phyloP scores from a whole-genome alignment of 2,329 filamentous ascomycete genomes.

The Neophaeococcomyces mojaviensis region DNA sequence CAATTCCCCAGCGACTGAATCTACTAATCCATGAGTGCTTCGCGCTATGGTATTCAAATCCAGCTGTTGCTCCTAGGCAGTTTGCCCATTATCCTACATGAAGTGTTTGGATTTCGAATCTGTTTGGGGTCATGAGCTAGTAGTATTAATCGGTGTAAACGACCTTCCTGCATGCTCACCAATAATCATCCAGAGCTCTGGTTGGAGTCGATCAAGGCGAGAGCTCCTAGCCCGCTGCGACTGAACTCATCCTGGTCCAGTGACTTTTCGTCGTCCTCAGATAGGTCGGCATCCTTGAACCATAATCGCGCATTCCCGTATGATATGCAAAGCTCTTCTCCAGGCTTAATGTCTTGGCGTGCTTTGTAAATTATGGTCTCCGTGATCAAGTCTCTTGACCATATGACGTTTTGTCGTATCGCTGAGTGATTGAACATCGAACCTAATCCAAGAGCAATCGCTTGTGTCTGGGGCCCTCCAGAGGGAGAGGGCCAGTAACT shows the following conservation, averaged over 20 bases:
- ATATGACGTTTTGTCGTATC: slow-evolving; percentile 44
- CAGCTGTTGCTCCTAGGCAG: too few species aligned
- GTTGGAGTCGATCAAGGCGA: neutral
- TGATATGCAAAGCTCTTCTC: slow-evolving; percentile 45
- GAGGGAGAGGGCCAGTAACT: slow-evolving; percentile 25
- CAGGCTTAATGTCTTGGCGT: slow-evolving; percentile 38
- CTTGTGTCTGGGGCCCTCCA: slow-evolving; percentile 35
- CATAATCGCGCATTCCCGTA: slow-evolving; percentile 24
- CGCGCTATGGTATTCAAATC: too few species aligned
- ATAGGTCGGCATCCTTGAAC: slow-evolving; percentile 24
- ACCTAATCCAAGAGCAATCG: slow-evolving; percentile 46
- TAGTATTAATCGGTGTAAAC: too few species aligned
- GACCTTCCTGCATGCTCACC: neutral
- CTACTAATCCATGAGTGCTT: too few species aligned
- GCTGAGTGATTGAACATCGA: slow-evolving; percentile 50
- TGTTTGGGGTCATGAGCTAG: too few species aligned
- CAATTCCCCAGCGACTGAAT: too few species aligned
- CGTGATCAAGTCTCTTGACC: slow-evolving; percentile 38
- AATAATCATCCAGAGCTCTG: neutral
- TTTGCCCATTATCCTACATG: too few species aligned
- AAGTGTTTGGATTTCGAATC: too few species aligned
- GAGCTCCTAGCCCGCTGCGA: neutral
- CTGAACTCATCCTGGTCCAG: neutral
- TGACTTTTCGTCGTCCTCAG: neutral
- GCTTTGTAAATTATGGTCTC: slow-evolving; percentile 42